Evolutionary conservation across 78 protist genomes (phyloP), one percentile per base, ranked within the genome.

Genomic region (Speleostelium caveatum): DNA sequence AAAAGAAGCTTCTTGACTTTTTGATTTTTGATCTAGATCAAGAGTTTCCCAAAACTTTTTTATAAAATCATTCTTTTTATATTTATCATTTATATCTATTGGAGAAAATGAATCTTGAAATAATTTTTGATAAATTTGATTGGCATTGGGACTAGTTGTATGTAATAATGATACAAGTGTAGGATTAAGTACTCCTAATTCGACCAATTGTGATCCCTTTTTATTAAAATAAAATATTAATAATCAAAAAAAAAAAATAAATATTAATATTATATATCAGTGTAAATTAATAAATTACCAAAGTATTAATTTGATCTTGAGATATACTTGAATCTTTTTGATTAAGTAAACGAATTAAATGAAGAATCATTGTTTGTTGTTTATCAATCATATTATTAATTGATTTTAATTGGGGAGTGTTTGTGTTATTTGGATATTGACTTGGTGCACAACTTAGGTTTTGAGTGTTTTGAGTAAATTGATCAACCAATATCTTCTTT

Each of bases 291-390:
- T 63, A 32, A 63, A 63, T 28, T 56, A 73, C 79, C 12, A 80
- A 49, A 28, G 59, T 65, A 24, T 26, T 45, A 32, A 80, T 80
- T 36, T 80, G 89, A 30, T 80, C 89, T 14, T 14, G 5, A 21
- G 78, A 56, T 56, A 72, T 60, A 68, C 41, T 53, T 24, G 63
- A 55, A 58, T 80, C 89, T 26, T 67, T 67, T 56, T 80, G 89
- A 56, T 58, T 53, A 17, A 80, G 38, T 39, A 68, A 22, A 21
- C 89, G 12, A 3, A 80, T 39, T 7, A 80, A 45, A 68, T 80
- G 72, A n/a, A 80, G 56, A 39, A 80, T 80, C 67, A 80, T 60
- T 4, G 89, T 80, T 41, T 80, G 89, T 41, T 68, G 89, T 28
- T 80, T 80, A 68, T 80, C 89, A 39, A 80, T 80, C 14, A 49